Base-by-base conservation (phyloP, 169 alveolate species). In the Theileria parva region DNA sequence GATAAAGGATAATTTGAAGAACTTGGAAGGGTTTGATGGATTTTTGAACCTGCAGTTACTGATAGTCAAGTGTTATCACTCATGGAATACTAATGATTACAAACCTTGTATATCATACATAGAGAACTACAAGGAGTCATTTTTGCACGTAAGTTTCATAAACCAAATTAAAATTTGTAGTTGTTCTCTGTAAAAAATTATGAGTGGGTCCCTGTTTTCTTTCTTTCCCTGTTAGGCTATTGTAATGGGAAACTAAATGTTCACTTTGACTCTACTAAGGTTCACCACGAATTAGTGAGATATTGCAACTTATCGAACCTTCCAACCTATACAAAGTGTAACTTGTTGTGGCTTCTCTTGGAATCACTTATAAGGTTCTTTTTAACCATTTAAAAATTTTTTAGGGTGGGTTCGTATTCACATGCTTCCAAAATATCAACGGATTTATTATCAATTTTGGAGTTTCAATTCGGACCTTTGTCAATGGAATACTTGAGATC, bases 121-220 rank as follows among this genome's bases (percentile, higher is more conserved):
- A 12, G 37, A 65, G 13, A 51, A 34, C 25, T 63, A 73, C 8
- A 71, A 55, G 5, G 89, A 76, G 50, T 64, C 86, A 12, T 64
- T 50, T 23, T 28, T 77, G 23, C 59, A 73, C 27, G 84, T 74
- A 27, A 66, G 89, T 37, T 12, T 28, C 17, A 28, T 27, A 73
- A 15, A 15, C 21, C 61, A 28, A 25, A 44, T 55, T n/a, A 15
- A 70, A 70, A 19, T 28, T 17, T 51, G 27, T 28, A 73, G 80
- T 59, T 73, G 28, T 73, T 73, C 37, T n/a, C 61, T 1, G 39
- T 73, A 12, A 37, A 13, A 64, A 32, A 74, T 21, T 83, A 83
- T 51, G 86, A 76, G 21, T 83, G 89, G 89, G 71, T 83, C 9
- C 86, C 85, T 21, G 77, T 74, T 23, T 81, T 81, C 37, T 44